Percentiles rank a stretch among this genome's conserved stretches.
phyloP scores from a whole-genome alignment of 202 grass and related monocot genomes.

The Schoenoplectus triqueter region DNA sequence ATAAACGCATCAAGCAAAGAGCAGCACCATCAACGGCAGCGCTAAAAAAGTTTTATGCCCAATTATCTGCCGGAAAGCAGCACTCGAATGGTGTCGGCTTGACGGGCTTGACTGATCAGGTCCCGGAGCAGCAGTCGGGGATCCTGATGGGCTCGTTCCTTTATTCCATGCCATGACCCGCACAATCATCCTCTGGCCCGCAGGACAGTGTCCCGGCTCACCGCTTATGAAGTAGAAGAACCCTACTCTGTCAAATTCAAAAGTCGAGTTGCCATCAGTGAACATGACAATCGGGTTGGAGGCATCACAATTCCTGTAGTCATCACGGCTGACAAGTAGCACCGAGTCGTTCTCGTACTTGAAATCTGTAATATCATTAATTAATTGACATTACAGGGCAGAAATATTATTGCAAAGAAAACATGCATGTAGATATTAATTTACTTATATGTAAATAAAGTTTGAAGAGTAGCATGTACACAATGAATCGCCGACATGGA shows the following conservation, averaged over 20 bases:
- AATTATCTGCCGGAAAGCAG: neutral
- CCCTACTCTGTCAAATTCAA: constrained; percentile 50
- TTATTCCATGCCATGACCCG: constrained; percentile 36
- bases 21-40: neutral
- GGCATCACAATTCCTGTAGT: constrained; percentile 55
- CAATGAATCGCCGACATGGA: constrained; percentile 62
- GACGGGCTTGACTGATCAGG: neutral
- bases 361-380: constrained; percentile 50
- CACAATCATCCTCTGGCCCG: constrained; percentile 55
- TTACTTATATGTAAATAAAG: neutral
- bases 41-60: neutral
- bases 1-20: neutral
- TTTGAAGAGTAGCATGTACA: constrained; percentile 41
- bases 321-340: constrained; percentile 45
- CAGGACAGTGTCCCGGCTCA: constrained; percentile 53
- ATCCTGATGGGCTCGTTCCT: neutral
- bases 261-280: constrained; percentile 45
- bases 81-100: neutral
- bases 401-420: neutral
- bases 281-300: constrained; percentile 31
- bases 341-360: constrained; percentile 89
- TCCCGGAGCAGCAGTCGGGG: constrained; percentile 26
- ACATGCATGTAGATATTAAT: neutral
- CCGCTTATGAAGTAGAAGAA: constrained; percentile 69
- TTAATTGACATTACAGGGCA: neutral